Evolutionary conservation across 169 alveolate species (phyloP).

Genomic region (Plasmodium fragile): DNA sequence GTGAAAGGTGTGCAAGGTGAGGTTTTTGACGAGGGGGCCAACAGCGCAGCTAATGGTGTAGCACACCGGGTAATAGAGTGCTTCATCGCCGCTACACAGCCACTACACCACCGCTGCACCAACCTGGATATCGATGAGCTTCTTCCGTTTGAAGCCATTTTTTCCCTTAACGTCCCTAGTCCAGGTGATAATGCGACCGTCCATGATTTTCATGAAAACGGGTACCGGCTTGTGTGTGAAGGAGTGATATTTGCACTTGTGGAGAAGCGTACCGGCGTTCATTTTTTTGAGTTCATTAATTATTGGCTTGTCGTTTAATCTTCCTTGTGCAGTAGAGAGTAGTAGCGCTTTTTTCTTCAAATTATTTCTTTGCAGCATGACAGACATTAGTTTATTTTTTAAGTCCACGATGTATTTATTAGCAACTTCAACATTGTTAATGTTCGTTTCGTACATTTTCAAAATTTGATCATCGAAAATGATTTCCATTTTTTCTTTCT

Average conservation of each 20-base stretch:
- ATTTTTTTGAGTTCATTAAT: constrained; percentile 35
- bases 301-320: constrained; percentile 54
- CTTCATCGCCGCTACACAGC: background rate
- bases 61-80: background rate
- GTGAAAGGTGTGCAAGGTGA: background rate
- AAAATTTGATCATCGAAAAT: constrained; percentile 50
- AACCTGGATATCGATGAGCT: constrained; percentile 69
- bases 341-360: constrained; percentile 21
- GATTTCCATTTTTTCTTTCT: constrained; percentile 25
- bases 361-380: constrained; percentile 8
- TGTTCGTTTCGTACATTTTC: constrained; percentile 49
- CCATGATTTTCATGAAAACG: constrained; percentile 34
- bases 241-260: constrained; percentile 50
- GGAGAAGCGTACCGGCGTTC: constrained; percentile 14
- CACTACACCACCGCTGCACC: background rate
- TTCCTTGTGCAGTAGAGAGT: constrained; percentile 39
- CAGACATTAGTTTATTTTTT: constrained; percentile 10
- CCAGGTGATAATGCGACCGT: constrained; percentile 47
- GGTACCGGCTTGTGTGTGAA: constrained; percentile 57
- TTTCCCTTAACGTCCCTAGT: constrained; percentile 2
- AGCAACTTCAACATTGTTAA: constrained; percentile 64
- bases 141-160: constrained; percentile 28
- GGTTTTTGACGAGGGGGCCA: background rate
- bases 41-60: background rate
- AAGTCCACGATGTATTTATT: constrained; percentile 24